Evolutionary conservation across 1,284 basidiomycete genomes (phyloP).

Genomic region (Irpex sp.): DNA sequence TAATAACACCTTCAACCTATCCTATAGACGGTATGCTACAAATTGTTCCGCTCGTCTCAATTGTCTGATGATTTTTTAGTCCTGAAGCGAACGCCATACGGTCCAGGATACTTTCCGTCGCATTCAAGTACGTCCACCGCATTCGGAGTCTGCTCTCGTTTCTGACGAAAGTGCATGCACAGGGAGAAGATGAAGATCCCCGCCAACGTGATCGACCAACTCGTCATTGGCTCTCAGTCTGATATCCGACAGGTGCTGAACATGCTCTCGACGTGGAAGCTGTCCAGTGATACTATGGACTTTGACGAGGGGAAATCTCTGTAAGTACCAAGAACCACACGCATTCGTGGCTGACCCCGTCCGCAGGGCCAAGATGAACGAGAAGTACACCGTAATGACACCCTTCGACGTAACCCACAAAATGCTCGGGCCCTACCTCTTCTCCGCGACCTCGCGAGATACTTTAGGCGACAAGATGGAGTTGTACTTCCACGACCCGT

Average conservation of each 20-base stretch:
- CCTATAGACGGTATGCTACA: slow-evolving; percentile 67
- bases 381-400: slow-evolving; percentile 89
- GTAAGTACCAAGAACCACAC: slow-evolving; percentile 43
- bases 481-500: slow-evolving; percentile 94
- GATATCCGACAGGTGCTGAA: slow-evolving; percentile 97
- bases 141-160: not conserved
- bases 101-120: slow-evolving; percentile 85
- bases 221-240: slow-evolving; percentile 85
- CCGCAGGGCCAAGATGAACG: slow-evolving; percentile 75
- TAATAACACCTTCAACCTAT: slow-evolving; percentile 70
- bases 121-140: slow-evolving; percentile 66
- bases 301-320: slow-evolving; percentile 89
- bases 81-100: slow-evolving; percentile 75
- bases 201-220: slow-evolving; percentile 88
- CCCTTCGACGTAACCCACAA: slow-evolving; percentile 88
- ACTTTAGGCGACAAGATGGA: slow-evolving; percentile 93
- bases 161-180: not conserved
- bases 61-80: slow-evolving; percentile 36
- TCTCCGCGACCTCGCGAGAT: slow-evolving; percentile 78
- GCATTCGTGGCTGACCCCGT: slow-evolving; percentile 5
- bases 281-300: slow-evolving; percentile 74
- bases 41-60: too few species aligned
- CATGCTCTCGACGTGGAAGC: slow-evolving; percentile 96
- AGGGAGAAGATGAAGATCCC: slow-evolving; percentile 93
- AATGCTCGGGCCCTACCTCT: slow-evolving; percentile 87